Base-by-base conservation (phyloP, 1,284 basidiomycete species). In the Irpex rosettiformis region DNA sequence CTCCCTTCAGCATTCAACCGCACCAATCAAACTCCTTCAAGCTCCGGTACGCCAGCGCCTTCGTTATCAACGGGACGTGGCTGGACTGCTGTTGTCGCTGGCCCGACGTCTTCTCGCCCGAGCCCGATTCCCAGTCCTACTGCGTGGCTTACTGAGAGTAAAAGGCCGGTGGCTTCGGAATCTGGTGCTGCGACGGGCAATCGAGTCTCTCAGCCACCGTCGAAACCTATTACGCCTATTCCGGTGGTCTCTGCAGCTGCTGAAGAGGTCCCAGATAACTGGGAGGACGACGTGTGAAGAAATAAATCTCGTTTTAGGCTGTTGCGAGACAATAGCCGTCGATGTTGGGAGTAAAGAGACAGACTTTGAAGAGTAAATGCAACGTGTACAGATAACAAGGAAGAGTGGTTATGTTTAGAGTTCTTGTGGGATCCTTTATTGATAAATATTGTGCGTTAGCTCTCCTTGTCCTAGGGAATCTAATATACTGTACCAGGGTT, bases 231-330 rank as follows among this genome's bases (percentile, higher is more conserved):
- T 2, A n/a, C 40, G 5, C 57, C 43, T 11, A 37, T 18, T 33
- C n/a, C 57, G 8, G 24, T n/a, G n/a, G 43, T 47, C 10, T 10
- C 43, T 21, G 43, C 10, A 18, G 18, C 43, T 18, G 42, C 30
- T 6, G 65, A 62, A 42, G 64, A 65, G 30, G 73, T 82, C 1
- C 77, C 78, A 3, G 74, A 79, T 37, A 68, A 77, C 61, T 82
- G 79, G 80, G 79, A 81, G 60, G 78, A 82, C 58, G 79, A 81
- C 13, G 13, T 27, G 43, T 47, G 21, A 47, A n/a, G 43, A n/a
- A n/a, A 37, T 37, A 37, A 37, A 37, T 37, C 16, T 8, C 16
- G 16, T 16, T 37, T 8, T 8, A 37, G 10, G 33, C 33, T 11
- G 33, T 11, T 37, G 2, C 10, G 33, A 8, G 10, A 11, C 5